Base-by-base conservation (phyloP, 2,329 filamentous ascomycete genomes). In the Onygenales sp. region DNA sequence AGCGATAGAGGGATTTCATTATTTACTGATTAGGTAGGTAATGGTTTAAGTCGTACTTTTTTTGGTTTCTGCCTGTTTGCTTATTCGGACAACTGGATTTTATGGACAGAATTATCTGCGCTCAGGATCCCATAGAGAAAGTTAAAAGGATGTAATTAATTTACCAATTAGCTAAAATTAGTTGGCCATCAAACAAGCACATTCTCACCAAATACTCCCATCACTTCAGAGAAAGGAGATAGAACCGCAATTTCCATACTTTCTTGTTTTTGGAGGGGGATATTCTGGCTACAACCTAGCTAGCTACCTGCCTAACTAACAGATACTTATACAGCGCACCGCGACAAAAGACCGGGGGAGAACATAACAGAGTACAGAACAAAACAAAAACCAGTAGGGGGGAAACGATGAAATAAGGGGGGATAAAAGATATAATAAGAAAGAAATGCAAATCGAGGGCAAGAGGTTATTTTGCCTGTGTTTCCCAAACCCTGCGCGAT, bases 401-500 rank as follows among this genome's bases (percentile, higher is more conserved):
- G 13, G 51, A n/a, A 13, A 39, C 13, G 8, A 34, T 6, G 32
- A 44, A 33, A 40, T 33, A 46, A 37, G 21, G 21, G 21, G 21
- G 21, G 21, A 39, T 31, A 47, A 33, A 40, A 11, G 31, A 45
- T 32, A 47, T 1, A 46, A 37, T 2, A 45, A 52, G 36, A 46
- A 52, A 14, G 21, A 39, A 4, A 27, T 10, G 21, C 7, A 37
- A 37, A 47, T 37, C 14, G 36, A 36, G 27, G 27, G 42, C 13
- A 27, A 46, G 42, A 42, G 21, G 40, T 39, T 9, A 34, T 46
- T 52, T 37, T 52, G 14, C 21, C 34, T 31, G 21, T 31, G 10
- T 47, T 33, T 52, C 33, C 42, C 49, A 44, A 40, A 43, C n/a
- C 49, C 42, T 44, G 36, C 36, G 13, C 36, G 36, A 49, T 40